These are phyloP conservation scores for Paracoccidioides lutzii DNA, from an alignment of 2,329 filamentous ascomycete species.

Conservation along the genomic window DNA sequence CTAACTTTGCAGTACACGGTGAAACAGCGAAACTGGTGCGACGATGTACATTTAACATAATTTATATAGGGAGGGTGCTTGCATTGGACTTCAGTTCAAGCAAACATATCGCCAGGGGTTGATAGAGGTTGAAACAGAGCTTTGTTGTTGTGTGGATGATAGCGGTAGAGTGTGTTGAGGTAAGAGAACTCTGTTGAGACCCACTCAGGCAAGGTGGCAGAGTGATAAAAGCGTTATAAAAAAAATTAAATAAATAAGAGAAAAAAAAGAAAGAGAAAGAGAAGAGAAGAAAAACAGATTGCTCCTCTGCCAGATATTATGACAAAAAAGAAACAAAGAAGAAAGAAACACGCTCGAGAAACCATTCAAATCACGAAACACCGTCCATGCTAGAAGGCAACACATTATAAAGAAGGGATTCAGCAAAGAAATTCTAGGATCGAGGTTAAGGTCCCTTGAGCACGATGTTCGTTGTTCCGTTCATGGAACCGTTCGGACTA, in stretches of 20 bases:
- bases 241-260: not conserved
- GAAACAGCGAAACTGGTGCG: constrained; percentile 6
- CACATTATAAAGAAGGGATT: constrained; percentile 3
- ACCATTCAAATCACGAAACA: constrained; percentile 15
- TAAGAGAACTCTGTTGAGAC: not conserved
- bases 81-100: constrained; percentile 3
- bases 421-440: constrained; percentile 10
- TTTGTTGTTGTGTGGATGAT: not conserved
- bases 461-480: constrained; percentile 11
- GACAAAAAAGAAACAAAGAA: not conserved
- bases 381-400: constrained; percentile 21
- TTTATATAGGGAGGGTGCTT: not conserved
- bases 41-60: constrained; percentile 9
- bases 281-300: not conserved
- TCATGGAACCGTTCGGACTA: constrained; percentile 17
- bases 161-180: constrained; percentile 1
- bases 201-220: not conserved
- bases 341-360: constrained; percentile 6
- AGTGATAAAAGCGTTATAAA: not conserved
- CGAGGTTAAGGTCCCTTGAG: constrained; percentile 20
- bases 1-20: constrained; percentile 10
- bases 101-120: not conserved
- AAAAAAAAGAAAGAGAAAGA: constrained; percentile 4
- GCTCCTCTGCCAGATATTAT: not conserved
- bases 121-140: not conserved